A percentile compares a stretch with the other conserved stretches of the same genome.
These are phyloP conservation scores for Diaporthe citri DNA, from an alignment of 2,329 filamentous ascomycete genomes.

Conservation along the genomic window DNA sequence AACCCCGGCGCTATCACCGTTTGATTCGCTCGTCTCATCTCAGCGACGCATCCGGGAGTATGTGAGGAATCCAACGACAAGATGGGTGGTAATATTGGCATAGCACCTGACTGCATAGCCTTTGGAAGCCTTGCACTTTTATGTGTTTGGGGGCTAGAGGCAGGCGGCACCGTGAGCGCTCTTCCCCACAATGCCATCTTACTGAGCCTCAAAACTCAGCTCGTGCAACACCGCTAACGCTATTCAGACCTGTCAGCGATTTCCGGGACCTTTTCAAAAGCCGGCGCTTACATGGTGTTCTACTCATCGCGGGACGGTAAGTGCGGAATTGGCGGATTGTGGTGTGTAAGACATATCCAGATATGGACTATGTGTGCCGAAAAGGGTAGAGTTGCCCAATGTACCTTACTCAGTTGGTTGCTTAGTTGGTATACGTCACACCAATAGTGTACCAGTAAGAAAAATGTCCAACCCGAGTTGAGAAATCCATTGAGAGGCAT, in stretches of 20 bases:
- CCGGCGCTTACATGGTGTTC: constrained; percentile 1
- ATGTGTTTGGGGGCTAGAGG: background rate
- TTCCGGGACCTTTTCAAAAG: background rate
- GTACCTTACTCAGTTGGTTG: background rate
- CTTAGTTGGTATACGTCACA: background rate
- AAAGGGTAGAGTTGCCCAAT: background rate
- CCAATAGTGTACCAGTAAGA: background rate
- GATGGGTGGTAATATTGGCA: background rate
- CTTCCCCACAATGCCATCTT: background rate
- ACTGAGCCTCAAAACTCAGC: background rate
- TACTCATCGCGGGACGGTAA: background rate
- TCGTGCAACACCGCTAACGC: background rate
- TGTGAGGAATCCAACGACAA: background rate
- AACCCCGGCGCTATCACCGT: background rate
- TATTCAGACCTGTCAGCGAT: background rate
- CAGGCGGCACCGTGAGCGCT: background rate
- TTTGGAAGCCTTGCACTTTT: background rate
- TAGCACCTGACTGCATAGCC: background rate
- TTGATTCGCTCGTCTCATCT: background rate
- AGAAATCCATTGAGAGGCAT: no score
- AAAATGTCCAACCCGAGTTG: background rate
- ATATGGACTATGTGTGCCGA: background rate
- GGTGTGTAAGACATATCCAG: constrained; percentile 6
- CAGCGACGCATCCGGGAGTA: background rate
- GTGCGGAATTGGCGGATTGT: background rate